Evolutionary conservation across 305 asterid species (phyloP).

Genomic region (Solanum hybrid): DNA sequence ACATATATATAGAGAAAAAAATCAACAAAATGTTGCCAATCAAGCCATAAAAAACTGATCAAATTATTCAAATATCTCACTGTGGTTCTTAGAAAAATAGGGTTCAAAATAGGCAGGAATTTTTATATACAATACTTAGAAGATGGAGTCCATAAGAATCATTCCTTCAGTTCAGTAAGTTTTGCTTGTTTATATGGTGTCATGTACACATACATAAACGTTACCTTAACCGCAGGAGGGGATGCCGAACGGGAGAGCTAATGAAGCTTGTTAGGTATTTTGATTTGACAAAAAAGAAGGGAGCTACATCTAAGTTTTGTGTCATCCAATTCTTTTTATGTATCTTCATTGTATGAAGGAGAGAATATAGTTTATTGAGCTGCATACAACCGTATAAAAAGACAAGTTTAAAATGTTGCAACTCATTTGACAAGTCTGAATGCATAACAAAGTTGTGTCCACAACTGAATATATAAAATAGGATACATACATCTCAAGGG

Average conservation of each 20-base stretch:
- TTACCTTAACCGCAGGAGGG: too few relatives aligned
- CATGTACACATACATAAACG: not conserved
- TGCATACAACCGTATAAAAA: not conserved
- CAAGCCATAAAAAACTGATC: not conserved
- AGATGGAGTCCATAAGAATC: not conserved
- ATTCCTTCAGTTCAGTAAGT: not conserved
- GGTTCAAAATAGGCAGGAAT: too few relatives aligned
- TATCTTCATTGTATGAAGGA: not conserved
- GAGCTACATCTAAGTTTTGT: not conserved
- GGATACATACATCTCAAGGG: not conserved
- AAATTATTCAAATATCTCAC: not conserved
- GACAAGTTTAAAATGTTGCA: not conserved
- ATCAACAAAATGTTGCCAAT: not conserved
- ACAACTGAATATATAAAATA: not conserved
- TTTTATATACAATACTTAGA: too few relatives aligned
- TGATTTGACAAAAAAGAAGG: not conserved
- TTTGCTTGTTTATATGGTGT: not conserved
- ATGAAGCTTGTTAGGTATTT: not conserved
- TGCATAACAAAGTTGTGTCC: not conserved
- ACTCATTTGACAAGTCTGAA: not conserved
- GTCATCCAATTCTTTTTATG: not conserved
- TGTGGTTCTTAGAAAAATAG: not conserved
- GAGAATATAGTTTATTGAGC: not conserved
- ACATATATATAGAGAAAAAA: not conserved
- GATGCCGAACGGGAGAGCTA: not conserved